Percentiles rank a stretch among this genome's conserved stretches.
Conservation (phyloP, 1,139 yeast genomes). For the Blastobotrys malaysiensis region DNA sequence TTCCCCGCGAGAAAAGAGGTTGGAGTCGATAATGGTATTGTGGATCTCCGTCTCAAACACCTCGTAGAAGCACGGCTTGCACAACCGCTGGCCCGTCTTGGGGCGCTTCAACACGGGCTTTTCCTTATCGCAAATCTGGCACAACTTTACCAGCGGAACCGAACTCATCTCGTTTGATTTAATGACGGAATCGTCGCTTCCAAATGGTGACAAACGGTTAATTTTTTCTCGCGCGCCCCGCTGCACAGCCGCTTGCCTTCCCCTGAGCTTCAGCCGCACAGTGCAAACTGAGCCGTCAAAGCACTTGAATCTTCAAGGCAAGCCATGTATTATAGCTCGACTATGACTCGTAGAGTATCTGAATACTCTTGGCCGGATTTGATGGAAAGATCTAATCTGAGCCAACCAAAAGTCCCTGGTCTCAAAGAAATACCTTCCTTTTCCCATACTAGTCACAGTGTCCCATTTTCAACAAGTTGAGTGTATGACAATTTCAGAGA, state of each 20-base stretch:
- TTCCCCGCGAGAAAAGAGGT: constrained; percentile 75
- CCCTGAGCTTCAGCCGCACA: neutral
- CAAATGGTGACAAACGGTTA: too few species aligned
- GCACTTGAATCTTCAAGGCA: too few species aligned
- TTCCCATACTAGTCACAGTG: too few species aligned
- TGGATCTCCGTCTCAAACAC: constrained; percentile 96
- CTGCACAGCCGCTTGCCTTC: neutral
- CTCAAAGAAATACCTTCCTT: too few species aligned
- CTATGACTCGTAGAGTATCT: too few species aligned
- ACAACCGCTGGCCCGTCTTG: constrained; percentile 83
- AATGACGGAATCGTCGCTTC: neutral
- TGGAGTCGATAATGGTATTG: constrained; percentile 68
- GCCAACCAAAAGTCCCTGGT: too few species aligned
- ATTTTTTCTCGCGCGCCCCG: constrained; percentile 1
- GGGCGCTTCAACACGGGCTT: constrained; percentile 91
- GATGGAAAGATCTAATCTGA: too few species aligned
- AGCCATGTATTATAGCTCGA: too few species aligned
- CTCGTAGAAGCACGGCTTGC: constrained; percentile 82
- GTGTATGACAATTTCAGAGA: too few species aligned
- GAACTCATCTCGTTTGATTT: neutral
- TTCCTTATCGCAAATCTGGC: constrained; percentile 82
- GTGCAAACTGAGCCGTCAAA: too few species aligned
- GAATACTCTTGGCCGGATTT: too few species aligned
- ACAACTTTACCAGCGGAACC: constrained; percentile 28
- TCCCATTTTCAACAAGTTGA: too few species aligned